Percentiles rank a stretch among this genome's conserved stretches.
These are phyloP conservation scores for Macaranga tanarius DNA, from an alignment of 441 rosid species.

Conservation along the genomic window DNA sequence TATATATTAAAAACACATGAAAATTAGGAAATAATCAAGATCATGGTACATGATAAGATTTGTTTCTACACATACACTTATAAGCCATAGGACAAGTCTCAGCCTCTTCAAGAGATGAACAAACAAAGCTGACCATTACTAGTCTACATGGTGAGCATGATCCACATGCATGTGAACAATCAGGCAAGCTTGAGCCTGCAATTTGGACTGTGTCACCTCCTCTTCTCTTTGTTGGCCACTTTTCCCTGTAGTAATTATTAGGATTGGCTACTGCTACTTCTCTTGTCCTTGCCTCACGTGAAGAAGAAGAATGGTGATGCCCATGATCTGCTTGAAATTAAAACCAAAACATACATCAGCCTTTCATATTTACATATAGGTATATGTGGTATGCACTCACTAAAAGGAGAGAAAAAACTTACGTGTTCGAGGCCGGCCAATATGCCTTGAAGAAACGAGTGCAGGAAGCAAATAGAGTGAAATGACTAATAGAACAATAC, in stretches of 20 bases:
- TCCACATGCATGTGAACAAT: constrained; percentile 90
- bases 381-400: neutral
- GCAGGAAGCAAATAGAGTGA: constrained; percentile 29
- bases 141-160: constrained; percentile 84
- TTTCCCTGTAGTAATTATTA: constrained; percentile 32
- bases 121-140: constrained; percentile 86
- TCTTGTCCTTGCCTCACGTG: neutral
- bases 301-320: constrained; percentile 22
- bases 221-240: constrained; percentile 26
- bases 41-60: constrained; percentile 81
- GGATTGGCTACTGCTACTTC: constrained; percentile 21
- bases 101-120: constrained; percentile 70
- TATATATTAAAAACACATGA: too few species aligned
- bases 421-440: constrained; percentile 36
- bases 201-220: constrained; percentile 55
- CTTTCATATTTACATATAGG: too few species aligned
- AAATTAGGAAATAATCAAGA: neutral
- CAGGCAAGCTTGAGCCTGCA: constrained; percentile 86
- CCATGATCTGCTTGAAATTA: constrained; percentile 31
- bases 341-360: neutral
- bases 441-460: constrained; percentile 35
- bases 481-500: constrained; percentile 25
- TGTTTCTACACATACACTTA: constrained; percentile 81
- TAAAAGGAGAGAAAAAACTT: constrained; percentile 13
- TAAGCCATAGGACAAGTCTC: constrained; percentile 94